Evolutionary conservation across 2,329 filamentous ascomycete species (phyloP), one percentile per base, ranked within the genome.

Genomic region (Fusarium sublunatum): DNA sequence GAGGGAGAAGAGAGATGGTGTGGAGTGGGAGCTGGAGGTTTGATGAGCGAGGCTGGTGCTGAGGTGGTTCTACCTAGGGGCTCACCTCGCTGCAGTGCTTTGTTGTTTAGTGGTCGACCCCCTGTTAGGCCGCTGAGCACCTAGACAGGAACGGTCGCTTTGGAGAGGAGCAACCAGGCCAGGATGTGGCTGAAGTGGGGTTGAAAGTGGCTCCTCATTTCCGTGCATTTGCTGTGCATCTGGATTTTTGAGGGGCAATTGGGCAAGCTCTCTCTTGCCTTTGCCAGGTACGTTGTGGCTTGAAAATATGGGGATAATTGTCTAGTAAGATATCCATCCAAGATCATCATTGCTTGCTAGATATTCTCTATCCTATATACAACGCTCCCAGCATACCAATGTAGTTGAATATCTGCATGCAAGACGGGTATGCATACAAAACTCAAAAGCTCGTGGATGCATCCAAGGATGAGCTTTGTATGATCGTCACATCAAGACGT

Each of bases 1-100:
- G 65, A 70, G 66, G 53, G 56, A 62, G 57, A 65, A 54, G 60
- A 53, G 34, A 39, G 64, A 43, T 46, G 39, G 61, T 52, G 62
- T 66, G 63, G 62, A 66, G 63, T 54, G 54, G 53, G 58, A 66
- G 62, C 55, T 62, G 50, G 62, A 66, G 65, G 51, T 57, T 57
- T 67, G 62, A 62, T 61, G 52, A 58, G 49, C 28, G 42, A 51
- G 58, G 38, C 41, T 53, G 45, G 50, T 35, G 40, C 13, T 28
- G 19, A 28, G 26, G 26, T 7, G 26, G 26, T 28, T 39, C 44
- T 39, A 47, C 29, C 22, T 40, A 15, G 31, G 35, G 9, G 38
- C 24, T 58, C 55, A 39, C 6, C 15, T 34, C 36, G 36, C 52
- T 53, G 36, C 15, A 19, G 29, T 29, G 38, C 31, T 48, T 11